A percentile compares a stretch with the other conserved stretches of the same genome.
Evolutionary conservation across 2,329 filamentous ascomycete genomes (phyloP).

Genomic region (Cladosporium sp.): DNA sequence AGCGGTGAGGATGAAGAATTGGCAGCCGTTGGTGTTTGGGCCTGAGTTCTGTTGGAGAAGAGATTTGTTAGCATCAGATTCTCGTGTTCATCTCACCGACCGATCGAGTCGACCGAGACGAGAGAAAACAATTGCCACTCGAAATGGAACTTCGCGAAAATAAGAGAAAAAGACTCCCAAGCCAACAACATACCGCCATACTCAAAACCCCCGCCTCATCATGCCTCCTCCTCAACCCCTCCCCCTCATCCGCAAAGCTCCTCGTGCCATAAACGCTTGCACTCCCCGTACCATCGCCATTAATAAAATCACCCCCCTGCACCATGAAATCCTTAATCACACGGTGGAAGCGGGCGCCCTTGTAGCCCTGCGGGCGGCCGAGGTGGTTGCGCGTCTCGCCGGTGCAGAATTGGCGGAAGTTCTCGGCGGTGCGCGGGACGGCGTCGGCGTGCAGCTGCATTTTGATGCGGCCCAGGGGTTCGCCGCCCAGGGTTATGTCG

Average conservation of each 20-base stretch:
- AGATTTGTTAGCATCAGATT: no score
- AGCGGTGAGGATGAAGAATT: constrained; percentile 96
- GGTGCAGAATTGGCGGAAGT: constrained; percentile 96
- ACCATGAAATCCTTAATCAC: constrained; percentile 98
- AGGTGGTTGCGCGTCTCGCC: constrained; percentile 79
- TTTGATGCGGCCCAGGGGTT: constrained; percentile 79
- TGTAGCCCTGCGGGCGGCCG: constrained; percentile 85
- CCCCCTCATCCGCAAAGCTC: constrained; percentile 88
- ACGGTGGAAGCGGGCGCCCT: constrained; percentile 89
- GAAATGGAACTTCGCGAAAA: no score
- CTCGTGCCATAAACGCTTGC: constrained; percentile 80
- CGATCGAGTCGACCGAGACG: no score
- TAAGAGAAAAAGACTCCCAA: no score
- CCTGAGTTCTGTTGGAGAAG: constrained; percentile 73
- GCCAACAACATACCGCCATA: no score
- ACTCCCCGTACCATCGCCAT: constrained; percentile 86
- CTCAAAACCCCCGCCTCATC: constrained; percentile 75
- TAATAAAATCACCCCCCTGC: constrained; percentile 92
- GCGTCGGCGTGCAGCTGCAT: constrained; percentile 86
- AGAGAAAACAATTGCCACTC: no score
- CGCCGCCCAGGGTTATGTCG: constrained; percentile 76
- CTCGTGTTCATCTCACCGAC: no score
- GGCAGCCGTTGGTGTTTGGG: constrained; percentile 86
- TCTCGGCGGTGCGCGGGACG: constrained; percentile 78
- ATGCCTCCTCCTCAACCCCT: constrained; percentile 62